Conservation (phyloP, 2,329 filamentous ascomycete genomes). For the Pleoardoris graminearum region DNA sequence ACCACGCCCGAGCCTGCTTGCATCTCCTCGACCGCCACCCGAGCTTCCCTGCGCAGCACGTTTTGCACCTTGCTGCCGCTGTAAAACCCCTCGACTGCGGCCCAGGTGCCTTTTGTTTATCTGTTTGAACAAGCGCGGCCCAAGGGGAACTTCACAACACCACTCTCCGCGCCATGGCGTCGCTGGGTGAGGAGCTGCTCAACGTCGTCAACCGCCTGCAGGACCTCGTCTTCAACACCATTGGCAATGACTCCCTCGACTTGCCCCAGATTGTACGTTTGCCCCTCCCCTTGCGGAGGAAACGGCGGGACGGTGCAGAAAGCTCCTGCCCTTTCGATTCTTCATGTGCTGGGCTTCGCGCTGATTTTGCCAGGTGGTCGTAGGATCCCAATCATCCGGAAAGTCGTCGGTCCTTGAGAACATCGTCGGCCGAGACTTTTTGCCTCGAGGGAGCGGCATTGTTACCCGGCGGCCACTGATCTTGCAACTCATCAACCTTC, state of each 20-base stretch:
- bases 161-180: conserved; percentile 67
- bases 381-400: conserved; percentile 96
- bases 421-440: conserved; percentile 95
- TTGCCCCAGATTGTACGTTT: conserved; percentile 96
- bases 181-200: conserved; percentile 93
- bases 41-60: neutral
- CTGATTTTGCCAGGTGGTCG: conserved; percentile 74
- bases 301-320: conserved; percentile 14
- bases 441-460: conserved; percentile 94
- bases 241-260: conserved; percentile 97
- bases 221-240: conserved; percentile 98
- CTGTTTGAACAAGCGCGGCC: conserved; percentile 26
- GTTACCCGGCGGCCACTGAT: conserved; percentile 93
- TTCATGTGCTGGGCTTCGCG: neutral
- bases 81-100: neutral
- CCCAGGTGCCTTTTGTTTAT: conserved; percentile 26
- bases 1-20: neutral
- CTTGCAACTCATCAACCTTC: conserved; percentile 96
- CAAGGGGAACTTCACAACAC: conserved; percentile 25
- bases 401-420: conserved; percentile 99
- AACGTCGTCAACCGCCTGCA: conserved; percentile 97
- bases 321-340: neutral
- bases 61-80: neutral
- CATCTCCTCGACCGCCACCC: conserved; percentile 1
- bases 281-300: conserved; percentile 41